Percentiles rank a stretch among this genome's conserved stretches.
These are phyloP conservation scores for Colletotrichum musae DNA, from an alignment of 2,329 filamentous ascomycete species.

Conservation along the genomic window DNA sequence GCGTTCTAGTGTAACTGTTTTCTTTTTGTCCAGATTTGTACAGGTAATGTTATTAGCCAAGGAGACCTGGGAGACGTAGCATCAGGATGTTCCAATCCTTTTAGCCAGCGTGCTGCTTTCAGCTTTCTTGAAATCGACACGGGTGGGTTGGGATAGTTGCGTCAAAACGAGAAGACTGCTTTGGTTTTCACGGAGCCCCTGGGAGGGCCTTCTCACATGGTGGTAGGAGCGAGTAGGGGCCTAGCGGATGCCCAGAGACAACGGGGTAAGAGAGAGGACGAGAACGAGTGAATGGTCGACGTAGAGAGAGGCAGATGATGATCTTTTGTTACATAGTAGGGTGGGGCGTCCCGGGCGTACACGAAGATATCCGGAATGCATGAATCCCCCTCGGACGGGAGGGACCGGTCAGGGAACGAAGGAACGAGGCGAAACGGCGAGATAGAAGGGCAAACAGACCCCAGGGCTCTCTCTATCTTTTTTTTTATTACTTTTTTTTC, in stretches of 20 bases:
- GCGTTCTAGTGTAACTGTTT: slow-evolving; percentile 13
- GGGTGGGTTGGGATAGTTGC: slow-evolving; percentile 14
- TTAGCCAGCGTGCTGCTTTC: not conserved
- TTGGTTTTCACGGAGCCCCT: slow-evolving; percentile 1
- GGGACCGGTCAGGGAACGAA: not conserved
- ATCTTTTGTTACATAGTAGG: slow-evolving; percentile 15
- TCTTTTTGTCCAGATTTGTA: slow-evolving; percentile 3
- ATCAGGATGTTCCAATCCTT: not conserved
- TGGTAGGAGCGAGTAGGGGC: too few relatives aligned
- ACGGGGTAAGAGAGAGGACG: not conserved
- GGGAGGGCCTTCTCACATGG: too few relatives aligned
- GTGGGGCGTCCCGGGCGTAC: slow-evolving; percentile 37
- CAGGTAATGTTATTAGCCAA: slow-evolving; percentile 8
- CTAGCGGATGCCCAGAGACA: not conserved
- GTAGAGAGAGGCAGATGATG: not conserved
- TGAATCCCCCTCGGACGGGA: not conserved
- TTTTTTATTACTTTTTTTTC: not conserved
- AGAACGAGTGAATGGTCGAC: not conserved
- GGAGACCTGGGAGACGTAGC: not conserved
- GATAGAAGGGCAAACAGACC: slow-evolving; percentile 1
- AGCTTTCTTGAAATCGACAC: not conserved
- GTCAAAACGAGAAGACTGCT: not conserved
- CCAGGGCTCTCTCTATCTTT: not conserved
- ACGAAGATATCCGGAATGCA: slow-evolving; percentile 31
- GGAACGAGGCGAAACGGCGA: not conserved